Evolutionary conservation across 1,139 yeast species (phyloP), one percentile per base, ranked within the genome.

Genomic region (Yamadazyma dendronema): DNA sequence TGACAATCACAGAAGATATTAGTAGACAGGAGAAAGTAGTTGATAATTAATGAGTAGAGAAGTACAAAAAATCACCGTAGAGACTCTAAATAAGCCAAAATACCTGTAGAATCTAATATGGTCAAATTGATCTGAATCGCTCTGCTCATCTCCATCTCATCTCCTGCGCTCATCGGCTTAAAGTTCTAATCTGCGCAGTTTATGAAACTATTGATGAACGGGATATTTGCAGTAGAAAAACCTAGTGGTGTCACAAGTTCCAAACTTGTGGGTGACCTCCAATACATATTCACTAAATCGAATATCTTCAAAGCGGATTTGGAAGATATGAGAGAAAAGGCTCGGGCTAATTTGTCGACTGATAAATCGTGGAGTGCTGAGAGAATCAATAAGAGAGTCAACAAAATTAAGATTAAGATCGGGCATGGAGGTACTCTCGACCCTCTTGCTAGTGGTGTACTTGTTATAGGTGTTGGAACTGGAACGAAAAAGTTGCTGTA

Each of bases 351-450:
- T 56, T 66, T 57, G 59, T 74, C 51, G 56, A 71, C 59, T 57
- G 78, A 50, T 65, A 72, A 47, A 59, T 75, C 60, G 58, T 74
- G 64, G 74, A 67, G 63, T 57, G 68, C 47, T 60, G 62, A 57
- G 52, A 64, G 58, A 56, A 72, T 61, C 50, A 69, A 48, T 38
- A 72, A 79, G 41, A 72, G 72, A 37, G 65, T 74, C 24, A 62
- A 74, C 33, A 65, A 69, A 36, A 62, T 76, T n/a, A 81, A 80
- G 51, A 78, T 90, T 22, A 92, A 94, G 55, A 84, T 92, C 67
- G 99, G 99, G 1, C 99, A 94, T 60, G 99, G 98, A 6, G 99
- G 99, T 5, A 92, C 99, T 0, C 68, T 94, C 31, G 99, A 94
- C 54, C 97, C 97, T 0, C 61, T 88, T 39, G 99, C 99, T 0